Evolutionary conservation across 2,329 filamentous ascomycete species (phyloP).

Genomic region (Colletotrichum paranaense): DNA sequence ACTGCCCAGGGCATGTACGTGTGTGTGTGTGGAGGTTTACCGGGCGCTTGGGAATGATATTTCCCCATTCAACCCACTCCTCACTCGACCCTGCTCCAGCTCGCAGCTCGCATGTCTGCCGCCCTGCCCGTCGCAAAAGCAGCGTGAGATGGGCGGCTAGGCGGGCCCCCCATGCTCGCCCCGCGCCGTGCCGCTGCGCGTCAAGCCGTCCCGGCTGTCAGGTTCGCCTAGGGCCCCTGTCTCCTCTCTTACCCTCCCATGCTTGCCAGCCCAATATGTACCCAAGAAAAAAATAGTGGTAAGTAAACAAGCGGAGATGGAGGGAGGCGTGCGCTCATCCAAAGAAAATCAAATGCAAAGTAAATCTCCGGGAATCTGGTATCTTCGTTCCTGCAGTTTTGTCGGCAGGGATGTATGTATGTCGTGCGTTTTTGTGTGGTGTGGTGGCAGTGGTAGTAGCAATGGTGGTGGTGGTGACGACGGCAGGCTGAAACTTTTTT

Average conservation of each 20-base stretch:
- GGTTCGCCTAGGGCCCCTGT: slow-evolving; percentile 36
- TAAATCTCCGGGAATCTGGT: slow-evolving; percentile 20
- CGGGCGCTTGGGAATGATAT: slow-evolving; percentile 20
- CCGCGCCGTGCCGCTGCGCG: slow-evolving; percentile 41
- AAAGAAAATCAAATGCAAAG: slow-evolving; percentile 24
- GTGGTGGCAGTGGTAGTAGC: neutral
- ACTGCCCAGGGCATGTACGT: too few species aligned
- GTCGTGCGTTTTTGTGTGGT: slow-evolving; percentile 23
- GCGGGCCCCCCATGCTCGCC: slow-evolving; percentile 34
- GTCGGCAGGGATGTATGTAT: slow-evolving; percentile 27
- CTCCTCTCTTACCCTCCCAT: slow-evolving; percentile 11
- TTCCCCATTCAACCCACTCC: slow-evolving; percentile 13
- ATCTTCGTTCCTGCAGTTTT: slow-evolving; percentile 33
- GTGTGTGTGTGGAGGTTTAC: slow-evolving; percentile 2
- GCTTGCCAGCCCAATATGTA: slow-evolving; percentile 34
- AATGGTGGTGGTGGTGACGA: neutral
- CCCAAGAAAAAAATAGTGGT: slow-evolving; percentile 19
- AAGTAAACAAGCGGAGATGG: slow-evolving; percentile 21
- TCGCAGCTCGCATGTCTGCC: slow-evolving; percentile 40
- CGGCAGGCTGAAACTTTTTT: slow-evolving; percentile 10
- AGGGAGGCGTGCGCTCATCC: slow-evolving; percentile 30
- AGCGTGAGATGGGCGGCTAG: slow-evolving; percentile 48
- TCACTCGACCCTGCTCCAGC: slow-evolving; percentile 36
- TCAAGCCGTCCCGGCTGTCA: slow-evolving; percentile 42
- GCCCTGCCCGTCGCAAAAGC: slow-evolving; percentile 46